Conservation (phyloP, 1,139 yeast species). For the Ogataea hybrid region DNA sequence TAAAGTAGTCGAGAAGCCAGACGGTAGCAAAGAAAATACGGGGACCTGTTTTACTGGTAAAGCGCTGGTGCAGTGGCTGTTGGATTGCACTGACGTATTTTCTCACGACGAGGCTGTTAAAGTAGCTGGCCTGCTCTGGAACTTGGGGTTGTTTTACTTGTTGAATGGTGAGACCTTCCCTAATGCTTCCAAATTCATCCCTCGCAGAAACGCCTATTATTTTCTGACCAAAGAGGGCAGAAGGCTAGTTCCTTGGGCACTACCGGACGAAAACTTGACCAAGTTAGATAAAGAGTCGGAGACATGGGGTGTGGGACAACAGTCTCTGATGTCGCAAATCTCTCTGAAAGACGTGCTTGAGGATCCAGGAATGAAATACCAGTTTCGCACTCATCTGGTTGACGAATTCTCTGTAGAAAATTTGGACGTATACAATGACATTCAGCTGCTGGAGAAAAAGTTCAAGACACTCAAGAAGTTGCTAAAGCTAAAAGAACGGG, state of each 20-base stretch:
- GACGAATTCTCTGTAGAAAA: conserved; percentile 73
- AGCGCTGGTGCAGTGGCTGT: conserved; percentile 80
- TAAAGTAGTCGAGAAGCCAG: conserved; percentile 35
- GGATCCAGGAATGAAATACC: conserved; percentile 77
- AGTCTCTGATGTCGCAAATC: conserved; percentile 7
- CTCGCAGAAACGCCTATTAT: conserved; percentile 24
- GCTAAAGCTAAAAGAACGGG: conserved; percentile 26
- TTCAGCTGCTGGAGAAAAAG: conserved; percentile 43
- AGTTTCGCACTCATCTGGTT: conserved; percentile 64
- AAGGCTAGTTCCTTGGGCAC: conserved; percentile 22
- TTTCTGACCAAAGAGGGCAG: conserved; percentile 21
- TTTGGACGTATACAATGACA: conserved; percentile 63
- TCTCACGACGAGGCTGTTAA: conserved; percentile 57
- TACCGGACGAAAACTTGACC: neutral
- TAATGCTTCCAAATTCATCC: conserved; percentile 6
- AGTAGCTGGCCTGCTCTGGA: conserved; percentile 56
- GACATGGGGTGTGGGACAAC: neutral
- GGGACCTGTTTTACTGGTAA: conserved; percentile 67
- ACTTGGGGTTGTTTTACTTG: conserved; percentile 43
- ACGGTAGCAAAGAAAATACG: conserved; percentile 25
- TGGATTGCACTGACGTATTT: conserved; percentile 81
- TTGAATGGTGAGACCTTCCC: conserved; percentile 14
- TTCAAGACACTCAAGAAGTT: conserved; percentile 36
- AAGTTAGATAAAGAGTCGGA: conserved; percentile 9
- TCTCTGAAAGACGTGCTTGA: conserved; percentile 48